Evolutionary conservation across 257 asterid genomes (phyloP).

Genomic region (Solanum bulbocastanum): DNA sequence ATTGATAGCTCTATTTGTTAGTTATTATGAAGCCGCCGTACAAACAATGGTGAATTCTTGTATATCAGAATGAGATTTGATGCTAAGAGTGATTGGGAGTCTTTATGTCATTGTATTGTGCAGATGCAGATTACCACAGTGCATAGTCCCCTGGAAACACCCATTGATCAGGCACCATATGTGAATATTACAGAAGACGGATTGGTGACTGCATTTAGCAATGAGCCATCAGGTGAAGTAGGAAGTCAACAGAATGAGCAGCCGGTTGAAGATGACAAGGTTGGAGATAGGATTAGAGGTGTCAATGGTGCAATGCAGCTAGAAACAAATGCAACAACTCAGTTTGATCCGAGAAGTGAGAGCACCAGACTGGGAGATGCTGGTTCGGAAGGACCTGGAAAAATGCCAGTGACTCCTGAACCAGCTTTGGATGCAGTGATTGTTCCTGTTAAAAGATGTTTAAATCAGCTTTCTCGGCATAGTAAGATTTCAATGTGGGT

Average conservation of each 20-base stretch:
- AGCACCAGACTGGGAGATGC: not conserved
- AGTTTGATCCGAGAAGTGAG: not conserved
- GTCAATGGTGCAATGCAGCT: not conserved
- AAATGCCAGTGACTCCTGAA: not conserved
- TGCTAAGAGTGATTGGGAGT: not conserved
- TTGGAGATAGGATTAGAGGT: constrained; percentile 7
- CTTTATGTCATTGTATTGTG: not conserved
- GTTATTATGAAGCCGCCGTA: not conserved
- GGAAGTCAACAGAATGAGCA: constrained; percentile 8
- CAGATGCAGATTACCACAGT: constrained; percentile 16
- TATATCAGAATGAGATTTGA: not conserved
- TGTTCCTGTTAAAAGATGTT: constrained; percentile 36
- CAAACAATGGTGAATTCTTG: not conserved
- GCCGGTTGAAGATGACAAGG: not conserved
- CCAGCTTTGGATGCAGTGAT: constrained; percentile 9
- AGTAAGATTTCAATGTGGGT: constrained; percentile 51
- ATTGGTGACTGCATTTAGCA: constrained; percentile 30
- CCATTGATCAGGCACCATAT: constrained; percentile 60
- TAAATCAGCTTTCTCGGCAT: constrained; percentile 38
- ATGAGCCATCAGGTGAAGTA: constrained; percentile 16
- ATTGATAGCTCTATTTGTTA: not conserved
- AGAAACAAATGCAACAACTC: constrained; percentile 1
- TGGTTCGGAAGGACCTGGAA: not conserved
- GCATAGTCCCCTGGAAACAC: constrained; percentile 29
- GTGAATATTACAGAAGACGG: constrained; percentile 45